A percentile compares a stretch with the other conserved stretches of the same genome.
phyloP scores from a whole-genome alignment of 352 stramenopile species.

The Phytophthora multivora region DNA sequence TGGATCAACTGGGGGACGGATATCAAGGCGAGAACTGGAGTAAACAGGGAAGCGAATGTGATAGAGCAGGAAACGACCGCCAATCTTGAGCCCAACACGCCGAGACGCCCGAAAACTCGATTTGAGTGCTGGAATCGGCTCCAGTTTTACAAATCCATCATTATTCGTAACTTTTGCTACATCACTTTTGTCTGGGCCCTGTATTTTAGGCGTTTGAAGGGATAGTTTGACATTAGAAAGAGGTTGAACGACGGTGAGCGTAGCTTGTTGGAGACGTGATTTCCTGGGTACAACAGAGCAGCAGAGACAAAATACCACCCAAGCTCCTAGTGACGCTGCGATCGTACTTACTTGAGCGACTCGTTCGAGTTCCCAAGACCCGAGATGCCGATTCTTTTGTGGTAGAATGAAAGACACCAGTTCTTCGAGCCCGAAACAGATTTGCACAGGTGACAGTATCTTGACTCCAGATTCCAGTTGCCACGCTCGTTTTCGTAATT shows the following conservation, averaged over 20 bases:
- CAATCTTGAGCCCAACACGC: conserved; percentile 38
- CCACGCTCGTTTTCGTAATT: conserved; percentile 45
- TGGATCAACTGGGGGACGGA: neutral
- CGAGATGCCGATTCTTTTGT: neutral
- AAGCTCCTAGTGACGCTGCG: conserved; percentile 51
- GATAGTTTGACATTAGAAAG: neutral
- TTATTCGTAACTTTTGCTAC: too few relatives aligned
- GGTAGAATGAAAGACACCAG: conserved; percentile 27
- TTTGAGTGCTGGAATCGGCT: neutral
- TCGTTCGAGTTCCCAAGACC: conserved; percentile 16
- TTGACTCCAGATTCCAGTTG: conserved; percentile 33
- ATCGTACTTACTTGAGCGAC: conserved; percentile 52
- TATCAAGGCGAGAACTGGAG: neutral
- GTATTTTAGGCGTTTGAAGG: neutral
- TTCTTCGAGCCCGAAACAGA: conserved; percentile 43
- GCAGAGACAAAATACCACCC: conserved; percentile 44
- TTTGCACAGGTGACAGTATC: conserved; percentile 34
- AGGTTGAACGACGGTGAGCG: neutral
- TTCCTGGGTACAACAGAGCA: conserved; percentile 17
- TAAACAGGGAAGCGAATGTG: conserved; percentile 20
- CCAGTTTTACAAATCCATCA: neutral
- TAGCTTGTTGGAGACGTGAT: neutral
- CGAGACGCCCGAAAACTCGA: conserved; percentile 6
- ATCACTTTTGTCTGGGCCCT: neutral
- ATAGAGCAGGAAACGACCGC: conserved; percentile 39